These are phyloP conservation scores for Erythrobasidium hasegawianum DNA, from an alignment of 1,284 basidiomycete genomes.

Conservation along the genomic window DNA sequence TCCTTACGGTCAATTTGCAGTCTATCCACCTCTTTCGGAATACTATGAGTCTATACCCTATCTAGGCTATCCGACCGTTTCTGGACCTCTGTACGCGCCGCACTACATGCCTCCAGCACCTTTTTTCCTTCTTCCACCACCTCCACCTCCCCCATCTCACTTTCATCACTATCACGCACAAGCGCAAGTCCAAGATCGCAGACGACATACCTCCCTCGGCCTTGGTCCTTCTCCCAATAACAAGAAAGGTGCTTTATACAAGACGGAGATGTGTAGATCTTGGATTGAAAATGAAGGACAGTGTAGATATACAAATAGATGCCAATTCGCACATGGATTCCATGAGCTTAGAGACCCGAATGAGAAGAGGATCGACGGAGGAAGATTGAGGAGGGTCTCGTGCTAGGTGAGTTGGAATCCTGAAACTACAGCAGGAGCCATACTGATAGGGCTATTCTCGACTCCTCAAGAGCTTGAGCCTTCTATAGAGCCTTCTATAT, in stretches of 20 bases:
- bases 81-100: too few species aligned
- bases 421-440: too few species aligned
- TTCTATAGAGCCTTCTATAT: too few species aligned
- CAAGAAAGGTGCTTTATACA: constrained; percentile 79
- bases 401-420: too few species aligned
- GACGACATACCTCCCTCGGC: constrained; percentile 50
- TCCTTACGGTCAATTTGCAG: too few species aligned
- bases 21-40: too few species aligned
- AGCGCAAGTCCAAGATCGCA: too few species aligned
- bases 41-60: too few species aligned
- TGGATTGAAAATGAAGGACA: constrained; percentile 81
- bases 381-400: too few species aligned
- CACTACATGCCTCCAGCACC: neutral
- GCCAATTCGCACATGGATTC: constrained; percentile 85
- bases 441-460: too few species aligned
- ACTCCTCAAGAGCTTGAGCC: too few species aligned
- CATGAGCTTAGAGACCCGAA: constrained; percentile 74
- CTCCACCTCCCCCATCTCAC: neutral
- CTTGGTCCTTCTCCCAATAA: constrained; percentile 77
- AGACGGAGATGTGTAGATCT: constrained; percentile 84
- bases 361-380: constrained; percentile 55
- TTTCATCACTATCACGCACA: neutral
- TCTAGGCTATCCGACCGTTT: too few species aligned
- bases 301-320: constrained; percentile 81
- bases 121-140: neutral